Conservation (phyloP, 176 grass and related monocot genomes). For the Ensete glaucum region DNA sequence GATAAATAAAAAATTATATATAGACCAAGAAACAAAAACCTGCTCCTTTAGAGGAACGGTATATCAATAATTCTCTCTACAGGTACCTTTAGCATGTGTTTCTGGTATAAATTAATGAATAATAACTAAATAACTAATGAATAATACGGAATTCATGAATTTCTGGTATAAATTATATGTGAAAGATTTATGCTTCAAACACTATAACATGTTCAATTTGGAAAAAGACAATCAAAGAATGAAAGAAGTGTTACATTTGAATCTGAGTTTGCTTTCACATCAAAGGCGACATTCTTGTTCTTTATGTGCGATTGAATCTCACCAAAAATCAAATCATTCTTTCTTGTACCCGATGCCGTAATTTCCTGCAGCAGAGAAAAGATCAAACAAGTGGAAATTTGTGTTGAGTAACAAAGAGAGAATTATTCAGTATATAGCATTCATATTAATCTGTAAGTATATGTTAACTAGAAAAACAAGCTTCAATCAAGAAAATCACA, state of each 20-base stretch:
- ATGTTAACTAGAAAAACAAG: neutral
- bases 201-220: neutral
- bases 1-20: no score
- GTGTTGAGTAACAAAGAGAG: neutral
- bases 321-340: constrained; percentile 21
- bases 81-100: neutral
- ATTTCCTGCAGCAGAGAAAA: constrained; percentile 2
- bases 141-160: no score
- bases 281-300: constrained; percentile 25
- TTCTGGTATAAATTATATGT: neutral
- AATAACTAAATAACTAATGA: no score
- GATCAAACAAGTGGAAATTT: neutral
- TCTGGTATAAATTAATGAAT: neutral
- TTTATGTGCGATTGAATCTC: constrained; percentile 25
- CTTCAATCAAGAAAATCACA: neutral
- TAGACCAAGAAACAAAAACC: neutral
- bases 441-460: neutral
- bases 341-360: constrained; percentile 23
- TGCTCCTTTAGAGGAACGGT: neutral
- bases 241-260: constrained; percentile 15
- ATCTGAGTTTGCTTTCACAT: constrained; percentile 24
- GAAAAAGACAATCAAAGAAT: no score
- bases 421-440: neutral
- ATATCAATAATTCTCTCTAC: neutral
- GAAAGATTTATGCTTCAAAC: neutral